Evolutionary conservation across 2,329 filamentous ascomycete genomes (phyloP), one percentile per base, ranked within the genome.

Genomic region (Calonectria honghensis): DNA sequence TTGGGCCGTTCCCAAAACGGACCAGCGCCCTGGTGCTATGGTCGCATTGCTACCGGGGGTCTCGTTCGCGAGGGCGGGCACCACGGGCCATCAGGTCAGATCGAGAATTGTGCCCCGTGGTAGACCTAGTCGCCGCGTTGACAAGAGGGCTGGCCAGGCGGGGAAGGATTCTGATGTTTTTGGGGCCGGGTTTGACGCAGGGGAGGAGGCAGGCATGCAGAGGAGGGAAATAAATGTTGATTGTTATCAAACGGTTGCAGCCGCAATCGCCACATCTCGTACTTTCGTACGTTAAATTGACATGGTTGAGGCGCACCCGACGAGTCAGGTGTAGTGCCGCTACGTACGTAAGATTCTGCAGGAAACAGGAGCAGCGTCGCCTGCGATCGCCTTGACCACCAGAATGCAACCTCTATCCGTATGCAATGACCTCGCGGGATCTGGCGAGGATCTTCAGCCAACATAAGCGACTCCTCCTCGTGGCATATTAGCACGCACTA

Each of bases 151-250:
- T 74, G 74, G 71, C 57, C 29, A 39, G 77, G 77, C 76, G 73
- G 78, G 79, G 57, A 63, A 63, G 57, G 57, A 63, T 63, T 63
- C n/a, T 63, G 57, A 6, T 63, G 57, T 59, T 37, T 59, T 37
- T 35, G 32, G 54, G 32, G 31, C 18, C 16, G 57, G 14, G 20
- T 39, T 80, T 76, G 78, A 81, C 75, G 79, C 79, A 80, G 78
- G 79, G 79, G 79, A 72, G 50, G 72, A 70, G 6, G n/a, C 31
- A 32, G 41, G 27, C 35, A 45, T 29, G 35, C 61, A 4, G n/a
- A 13, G 7, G 24, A 16, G 13, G 14, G 16, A 39, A 63, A 61
- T 41, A 61, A 39, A 39, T 35, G 18, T 57, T 41, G 35, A 27
- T 29, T 29, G 57, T 41, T 39, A 57, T 63, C 57, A 63, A 41